Base-by-base conservation (phyloP, 2,329 filamentous ascomycete species). In the Ampelomyces quisqualis region DNA sequence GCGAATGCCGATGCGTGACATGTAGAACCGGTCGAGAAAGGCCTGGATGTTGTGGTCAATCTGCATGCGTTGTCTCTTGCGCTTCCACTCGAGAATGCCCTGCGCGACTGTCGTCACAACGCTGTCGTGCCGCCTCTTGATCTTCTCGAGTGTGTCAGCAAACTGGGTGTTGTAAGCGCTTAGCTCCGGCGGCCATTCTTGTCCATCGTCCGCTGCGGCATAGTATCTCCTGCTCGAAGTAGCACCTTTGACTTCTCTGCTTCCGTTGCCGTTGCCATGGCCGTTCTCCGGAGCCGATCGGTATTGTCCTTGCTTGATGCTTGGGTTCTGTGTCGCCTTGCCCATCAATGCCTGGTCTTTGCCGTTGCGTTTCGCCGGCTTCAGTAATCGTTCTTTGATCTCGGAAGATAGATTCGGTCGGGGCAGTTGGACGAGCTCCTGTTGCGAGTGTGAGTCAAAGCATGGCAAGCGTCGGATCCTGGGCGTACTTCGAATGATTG, bases 11-110 rank as follows among this genome's bases (percentile, higher is more conserved):
- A 98, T 98, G 49, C 93, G 88, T 30, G 90, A 96, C 93, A 98
- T 98, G 77, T 98, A 98, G 73, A 98, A 98, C 45, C 93, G 88
- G 73, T 98, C 93, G 53, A 98, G 82, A 76, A 98, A 98, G 40
- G 89, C 85, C 70, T 98, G 93, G 45, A 98, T 96, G 58, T 90
- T 94, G 67, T 90, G 85, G 72, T 97, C 93, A 62, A 98, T 98
- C 67, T 97, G 93, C 85, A 97, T 93, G 38, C 93, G 84, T 77
- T 98, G 93, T 48, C 90, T 82, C 67, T 86, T 91, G 40, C 91
- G 88, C 75, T 98, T 98, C 78, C 95, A 98, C 73, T 98, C 93
- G 44, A 97, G 79, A 55, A 98, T 96, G 45, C 93, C 93, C 71
- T 98, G 91, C 5, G 93, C 93, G 59, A 98, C 93, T 6, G 93